Base-by-base conservation (phyloP, 768 basidiomycete genomes). In the Macrolepiota albuminosa region DNA sequence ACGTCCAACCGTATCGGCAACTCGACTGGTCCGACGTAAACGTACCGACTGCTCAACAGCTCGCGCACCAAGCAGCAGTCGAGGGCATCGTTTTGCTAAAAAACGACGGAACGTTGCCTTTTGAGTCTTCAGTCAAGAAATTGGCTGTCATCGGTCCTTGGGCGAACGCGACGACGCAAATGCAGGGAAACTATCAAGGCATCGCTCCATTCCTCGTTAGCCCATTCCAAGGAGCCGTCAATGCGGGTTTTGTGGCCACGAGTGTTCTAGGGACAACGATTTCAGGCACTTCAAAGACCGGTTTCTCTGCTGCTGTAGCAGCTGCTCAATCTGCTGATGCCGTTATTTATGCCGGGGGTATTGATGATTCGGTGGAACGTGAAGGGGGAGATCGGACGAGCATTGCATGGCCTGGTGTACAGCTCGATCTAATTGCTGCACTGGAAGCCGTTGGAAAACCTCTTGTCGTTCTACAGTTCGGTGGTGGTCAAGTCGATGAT, bases 41-140 rank as follows among this genome's bases (percentile, higher is more conserved):
- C 66, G 76, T 76, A 0, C 76, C 78, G 3, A 52, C 67, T 8
- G 76, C 83, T 1, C 81, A 81, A 61, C 65, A 73, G 18, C 74
- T 86, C 14, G 83, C 83, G 3, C 71, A 81, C 64, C 72, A 74
- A 54, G 81, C 80, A 31, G 83, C 83, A 4, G 69, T 78, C 5
- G 81, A 84, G 66, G 81, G 83, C 24, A 76, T 84, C 3, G 83
- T 83, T 18, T 73, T 88, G 6, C 72, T 88, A 16, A 87, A 88
- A 74, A 89, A 87, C 64, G 83, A 85, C 58, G 81, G 79, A 14
- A 78, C 76, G 6, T 72, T 89, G 2, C 87, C 86, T 3, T 72
- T 88, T 46, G 72, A 75, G 24, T 65, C 67, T 0, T 72, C 70
- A 0, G 69, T 78, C 58, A 81, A 78, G 57, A 81, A 74, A 8